These are phyloP conservation scores for Aspergillus steynii DNA, from an alignment of 495 filamentous ascomycete species.

Conservation along the genomic window DNA sequence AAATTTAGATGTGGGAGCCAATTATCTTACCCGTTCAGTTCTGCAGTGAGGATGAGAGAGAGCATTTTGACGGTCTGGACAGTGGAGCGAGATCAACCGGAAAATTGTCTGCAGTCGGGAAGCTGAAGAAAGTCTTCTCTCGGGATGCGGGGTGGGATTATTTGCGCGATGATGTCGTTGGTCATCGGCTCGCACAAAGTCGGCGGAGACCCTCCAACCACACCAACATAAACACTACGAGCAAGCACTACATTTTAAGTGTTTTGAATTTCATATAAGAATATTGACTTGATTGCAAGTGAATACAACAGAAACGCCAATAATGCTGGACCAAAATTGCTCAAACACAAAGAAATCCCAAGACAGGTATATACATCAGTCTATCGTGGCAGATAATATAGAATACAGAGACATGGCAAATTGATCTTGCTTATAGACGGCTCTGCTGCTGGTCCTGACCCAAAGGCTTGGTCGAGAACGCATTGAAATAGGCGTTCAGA, in stretches of 20 bases:
- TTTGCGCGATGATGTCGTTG: background rate
- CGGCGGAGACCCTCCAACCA: background rate
- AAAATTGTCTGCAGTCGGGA: background rate
- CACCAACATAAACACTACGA: background rate
- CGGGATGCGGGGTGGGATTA: background rate
- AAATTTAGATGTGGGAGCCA: constrained; percentile 8
- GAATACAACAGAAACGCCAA: constrained; percentile 32
- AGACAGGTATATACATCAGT: constrained; percentile 25
- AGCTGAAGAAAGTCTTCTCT: constrained; percentile 1
- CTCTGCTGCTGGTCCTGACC: constrained; percentile 42
- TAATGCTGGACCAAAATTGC: constrained; percentile 32
- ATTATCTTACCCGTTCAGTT: constrained; percentile 66
- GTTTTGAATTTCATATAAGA: no score
- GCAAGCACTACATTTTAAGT: no score
- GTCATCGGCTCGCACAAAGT: background rate
- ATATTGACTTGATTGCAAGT: constrained; percentile 1
- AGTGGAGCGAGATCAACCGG: background rate
- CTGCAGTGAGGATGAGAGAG: constrained; percentile 74
- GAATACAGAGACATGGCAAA: background rate
- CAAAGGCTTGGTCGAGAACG: constrained; percentile 55
- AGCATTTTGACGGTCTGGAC: constrained; percentile 58
- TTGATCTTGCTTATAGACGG: constrained; percentile 32
- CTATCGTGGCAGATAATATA: constrained; percentile 6
- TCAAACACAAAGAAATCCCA: constrained; percentile 26
- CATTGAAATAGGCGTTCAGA: constrained; percentile 77